These are phyloP conservation scores for Diaporthe sp. DNA, from an alignment of 2,329 filamentous ascomycete genomes.

Conservation along the genomic window DNA sequence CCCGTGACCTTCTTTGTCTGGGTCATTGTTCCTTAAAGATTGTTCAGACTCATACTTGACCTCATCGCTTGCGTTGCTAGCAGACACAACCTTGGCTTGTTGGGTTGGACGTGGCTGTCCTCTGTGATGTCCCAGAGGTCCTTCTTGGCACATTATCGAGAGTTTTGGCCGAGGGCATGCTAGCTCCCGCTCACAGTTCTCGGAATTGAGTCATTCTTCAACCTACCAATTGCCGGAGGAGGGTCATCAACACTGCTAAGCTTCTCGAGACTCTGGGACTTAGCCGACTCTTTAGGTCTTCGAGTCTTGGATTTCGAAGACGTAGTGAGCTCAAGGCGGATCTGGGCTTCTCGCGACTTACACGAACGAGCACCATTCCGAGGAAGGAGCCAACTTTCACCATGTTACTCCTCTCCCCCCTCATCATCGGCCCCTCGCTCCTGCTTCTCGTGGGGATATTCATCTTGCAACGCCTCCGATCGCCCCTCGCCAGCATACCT, in stretches of 20 bases:
- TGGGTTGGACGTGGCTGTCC: neutral
- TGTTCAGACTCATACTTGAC: neutral
- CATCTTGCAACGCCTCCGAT: slow-evolving; percentile 48
- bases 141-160: neutral
- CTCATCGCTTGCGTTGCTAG: neutral
- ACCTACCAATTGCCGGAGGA: neutral
- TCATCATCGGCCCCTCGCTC: slow-evolving; percentile 37
- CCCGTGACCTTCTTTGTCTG: neutral
- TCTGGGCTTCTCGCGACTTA: neutral
- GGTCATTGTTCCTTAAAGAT: neutral
- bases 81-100: neutral
- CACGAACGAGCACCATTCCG: neutral
- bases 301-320: neutral
- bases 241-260: neutral
- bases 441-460: slow-evolving; percentile 36
- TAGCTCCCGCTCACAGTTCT: neutral
- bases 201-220: neutral
- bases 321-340: neutral
- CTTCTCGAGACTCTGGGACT: neutral
- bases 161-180: neutral
- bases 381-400: neutral
- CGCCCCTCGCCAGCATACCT: slow-evolving; percentile 60
- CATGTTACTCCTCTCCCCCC: slow-evolving; percentile 45
- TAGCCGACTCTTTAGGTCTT: neutral
- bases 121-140: neutral